Evolutionary conservation across 1,284 basidiomycete genomes (phyloP), one percentile per base, ranked within the genome.

Genomic region (Schizophyllum amplum): DNA sequence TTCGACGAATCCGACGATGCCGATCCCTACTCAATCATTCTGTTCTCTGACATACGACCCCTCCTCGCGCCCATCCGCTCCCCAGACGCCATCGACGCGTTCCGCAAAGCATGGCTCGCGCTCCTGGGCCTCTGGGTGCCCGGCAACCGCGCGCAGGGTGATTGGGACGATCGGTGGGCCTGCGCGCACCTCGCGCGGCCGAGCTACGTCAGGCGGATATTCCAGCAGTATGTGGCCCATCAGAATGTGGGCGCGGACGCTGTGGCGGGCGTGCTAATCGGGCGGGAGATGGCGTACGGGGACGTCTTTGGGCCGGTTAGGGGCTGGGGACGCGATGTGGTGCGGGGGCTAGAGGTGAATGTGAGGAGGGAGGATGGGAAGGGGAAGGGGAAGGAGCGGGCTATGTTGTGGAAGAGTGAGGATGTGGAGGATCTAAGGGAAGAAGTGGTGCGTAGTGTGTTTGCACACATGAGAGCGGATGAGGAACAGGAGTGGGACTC

Each of bases 41-140:
- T 98, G 15, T 92, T 94, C 68, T 76, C 81, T 51, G 94, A 98
- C 66, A 79, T 97, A 57, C 79, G 80, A 11, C 71, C 83, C 1
- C 75, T 94, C 52, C 76, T 98, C 21, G 72, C 92, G 55, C 66
- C 80, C 26, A 65, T 95, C 26, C 73, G 72, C 9, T 76, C 79
- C 3, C 63, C 69, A 2, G 71, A 71, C 46, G 82, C 83, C 0
- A 83, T 83, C 65, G 67, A 81, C 22, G 78, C 82, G 27, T 84
- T 94, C 62, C 81, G 90, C 15, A 73, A 88, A 58, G 80, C 86
- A 5, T 93, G 90, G 81, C 75, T 97, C 33, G 83, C 85, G 17
- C 81, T 90, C 64, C 70, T 90, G 23, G 92, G 92, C 11, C 75
- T 96, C 17, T 83, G 84, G 63, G 72, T 89, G 47, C 87, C 89